Percentiles rank a stretch among this genome's conserved stretches.
phyloP scores from a whole-genome alignment of 2,329 filamentous ascomycete species.

The Penicillium sp. region DNA sequence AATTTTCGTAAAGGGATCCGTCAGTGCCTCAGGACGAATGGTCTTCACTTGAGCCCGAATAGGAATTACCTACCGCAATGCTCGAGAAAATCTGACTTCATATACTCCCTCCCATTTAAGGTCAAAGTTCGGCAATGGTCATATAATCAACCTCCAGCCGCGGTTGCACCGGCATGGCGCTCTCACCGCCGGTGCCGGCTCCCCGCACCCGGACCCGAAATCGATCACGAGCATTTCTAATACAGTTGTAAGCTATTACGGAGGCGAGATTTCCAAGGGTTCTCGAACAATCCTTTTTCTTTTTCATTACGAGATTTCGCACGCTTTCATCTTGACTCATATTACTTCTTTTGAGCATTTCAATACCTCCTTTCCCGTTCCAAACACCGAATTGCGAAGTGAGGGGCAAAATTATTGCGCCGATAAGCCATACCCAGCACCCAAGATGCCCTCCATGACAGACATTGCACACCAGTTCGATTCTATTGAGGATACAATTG shows the following conservation, averaged over 20 bases:
- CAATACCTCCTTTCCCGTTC: slow-evolving; percentile 4
- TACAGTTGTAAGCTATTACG: slow-evolving; percentile 23
- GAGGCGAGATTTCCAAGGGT: background rate
- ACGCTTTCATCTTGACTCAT: background rate
- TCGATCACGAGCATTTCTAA: slow-evolving; percentile 26
- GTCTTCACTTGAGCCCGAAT: background rate
- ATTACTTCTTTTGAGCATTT: background rate
- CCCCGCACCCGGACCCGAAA: slow-evolving; percentile 17
- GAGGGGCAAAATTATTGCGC: slow-evolving; percentile 25
- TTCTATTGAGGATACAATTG: slow-evolving; percentile 44
- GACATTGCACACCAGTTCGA: slow-evolving; percentile 39
- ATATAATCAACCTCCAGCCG: background rate
- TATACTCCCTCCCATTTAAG: background rate
- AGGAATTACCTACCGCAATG: no score
- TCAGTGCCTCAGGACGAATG: background rate
- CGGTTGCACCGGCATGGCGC: background rate
- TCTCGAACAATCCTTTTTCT: slow-evolving; percentile 6
- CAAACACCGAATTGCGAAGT: slow-evolving; percentile 11
- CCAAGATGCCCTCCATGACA: slow-evolving; percentile 36
- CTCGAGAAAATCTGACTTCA: background rate
- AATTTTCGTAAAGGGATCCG: no score
- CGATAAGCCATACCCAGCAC: slow-evolving; percentile 2
- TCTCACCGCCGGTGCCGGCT: slow-evolving; percentile 18
- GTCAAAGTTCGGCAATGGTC: no score
- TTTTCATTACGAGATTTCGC: background rate